Conservation (phyloP, 2,329 filamentous ascomycete species). For the Neofusicoccum laricinum region DNA sequence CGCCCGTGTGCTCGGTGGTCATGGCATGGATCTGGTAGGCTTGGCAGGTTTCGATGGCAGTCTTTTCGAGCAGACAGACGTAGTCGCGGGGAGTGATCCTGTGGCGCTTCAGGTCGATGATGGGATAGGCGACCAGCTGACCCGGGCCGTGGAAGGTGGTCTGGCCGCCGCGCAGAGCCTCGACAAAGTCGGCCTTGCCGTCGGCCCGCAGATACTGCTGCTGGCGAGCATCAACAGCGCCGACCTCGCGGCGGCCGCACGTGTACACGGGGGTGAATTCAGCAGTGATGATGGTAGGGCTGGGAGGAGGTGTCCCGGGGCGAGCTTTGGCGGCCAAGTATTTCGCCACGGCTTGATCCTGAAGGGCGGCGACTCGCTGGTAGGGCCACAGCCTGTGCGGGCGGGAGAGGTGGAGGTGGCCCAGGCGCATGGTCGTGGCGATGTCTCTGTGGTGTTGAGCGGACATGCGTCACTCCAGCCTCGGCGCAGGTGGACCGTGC, state of each 20-base stretch:
- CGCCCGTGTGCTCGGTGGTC: constrained; percentile 75
- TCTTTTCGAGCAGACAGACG: constrained; percentile 73
- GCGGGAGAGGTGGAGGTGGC: constrained; percentile 8
- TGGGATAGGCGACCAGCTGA: constrained; percentile 87
- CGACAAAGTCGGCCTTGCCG: constrained; percentile 59
- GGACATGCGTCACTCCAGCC: not conserved
- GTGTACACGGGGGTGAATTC: constrained; percentile 83
- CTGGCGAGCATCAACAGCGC: constrained; percentile 48
- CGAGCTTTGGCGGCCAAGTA: constrained; percentile 12
- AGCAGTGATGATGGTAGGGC: constrained; percentile 75
- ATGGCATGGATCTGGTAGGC: constrained; percentile 60
- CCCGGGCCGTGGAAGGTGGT: constrained; percentile 95
- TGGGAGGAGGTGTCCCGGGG: constrained; percentile 16
- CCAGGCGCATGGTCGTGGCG: constrained; percentile 5
- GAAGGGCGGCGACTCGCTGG: not conserved
- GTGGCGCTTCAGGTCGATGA: constrained; percentile 74
- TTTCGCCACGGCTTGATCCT: constrained; percentile 11
- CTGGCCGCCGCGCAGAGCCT: constrained; percentile 79
- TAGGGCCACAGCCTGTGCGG: constrained; percentile 8
- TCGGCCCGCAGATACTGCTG: constrained; percentile 37
- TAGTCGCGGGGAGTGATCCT: constrained; percentile 70
- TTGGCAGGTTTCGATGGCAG: constrained; percentile 65
- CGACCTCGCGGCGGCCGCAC: constrained; percentile 75
- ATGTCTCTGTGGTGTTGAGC: not conserved
- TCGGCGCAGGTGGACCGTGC: not conserved